Base-by-base conservation (phyloP, 495 filamentous ascomycete species). In the Recurvomyces mirabilis region DNA sequence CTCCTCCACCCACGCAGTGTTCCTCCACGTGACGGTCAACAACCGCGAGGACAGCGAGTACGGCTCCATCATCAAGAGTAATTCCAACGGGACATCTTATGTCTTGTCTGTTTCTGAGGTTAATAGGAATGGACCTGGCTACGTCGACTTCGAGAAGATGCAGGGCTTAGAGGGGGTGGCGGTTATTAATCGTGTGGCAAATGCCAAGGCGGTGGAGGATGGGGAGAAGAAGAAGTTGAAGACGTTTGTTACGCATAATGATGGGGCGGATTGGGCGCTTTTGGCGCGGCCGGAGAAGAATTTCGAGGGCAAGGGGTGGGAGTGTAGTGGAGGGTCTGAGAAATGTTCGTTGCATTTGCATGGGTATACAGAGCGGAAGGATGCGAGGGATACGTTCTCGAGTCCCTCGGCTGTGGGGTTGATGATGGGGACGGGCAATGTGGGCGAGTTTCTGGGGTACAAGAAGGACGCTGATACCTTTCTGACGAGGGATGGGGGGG, bases 141-240 rank as follows among this genome's bases (percentile, higher is more conserved):
- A 80, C 58, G 87, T 91, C 29, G 91, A 99, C 60, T 99, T 94
- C 58, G 91, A 99, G 59, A 93, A 93, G 68, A 85, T 93, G 74
- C 74, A 79, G 20, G 84, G 83, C 4, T 70, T 96, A 23, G 87
- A 96, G 59, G 91, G 91, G 22, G 85, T 96, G 39, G 77, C 81
- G 17, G 56, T 95, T 29, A 83, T 82, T 36, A 99, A 96, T 53
- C 70, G 83, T 13, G 85, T 99, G 14, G 68, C 68, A 19, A 96
- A 96, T 58, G 43, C 61, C n/a, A 61, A 75, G 10, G 70, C 72
- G 12, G 68, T 75, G 3, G 62, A 68, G n/a, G 70, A 73, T 33
- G 79, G 76, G 19, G 69, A 72, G 23, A 62, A 68, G 31, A 96
- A 99, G 71, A 83, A 79, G 58, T 68, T 94, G 26, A 82, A 82